Evolutionary conservation across 2,329 filamentous ascomycete species (phyloP).

Genomic region (Nemania sp.): DNA sequence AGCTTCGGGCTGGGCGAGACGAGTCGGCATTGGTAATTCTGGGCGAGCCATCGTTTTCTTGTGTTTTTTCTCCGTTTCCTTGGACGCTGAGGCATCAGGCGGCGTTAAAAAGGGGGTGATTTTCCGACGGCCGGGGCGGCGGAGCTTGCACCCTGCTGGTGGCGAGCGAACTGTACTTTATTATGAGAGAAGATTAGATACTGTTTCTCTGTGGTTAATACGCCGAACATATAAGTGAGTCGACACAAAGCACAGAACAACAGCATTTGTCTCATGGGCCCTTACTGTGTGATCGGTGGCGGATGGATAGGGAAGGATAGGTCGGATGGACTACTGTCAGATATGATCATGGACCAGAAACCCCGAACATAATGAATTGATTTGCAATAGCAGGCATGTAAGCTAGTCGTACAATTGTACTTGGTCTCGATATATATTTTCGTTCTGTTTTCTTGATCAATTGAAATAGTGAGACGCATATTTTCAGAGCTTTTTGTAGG

Average conservation of each 20-base stretch:
- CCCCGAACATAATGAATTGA: no score
- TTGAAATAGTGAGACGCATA: no score
- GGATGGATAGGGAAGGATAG: no score
- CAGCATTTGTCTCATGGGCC: no score
- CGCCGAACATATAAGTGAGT: conserved; percentile 12
- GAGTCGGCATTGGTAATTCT: conserved; percentile 16
- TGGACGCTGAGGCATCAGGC: conserved; percentile 25
- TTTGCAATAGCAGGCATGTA: no score
- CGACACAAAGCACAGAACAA: conserved; percentile 1
- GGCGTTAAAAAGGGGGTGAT: conserved; percentile 27
- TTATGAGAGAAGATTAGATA: conserved; percentile 24
- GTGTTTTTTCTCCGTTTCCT: background rate
- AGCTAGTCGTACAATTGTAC: no score
- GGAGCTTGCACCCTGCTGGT: conserved; percentile 16
- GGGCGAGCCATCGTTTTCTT: conserved; percentile 2
- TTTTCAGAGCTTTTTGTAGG: no score
- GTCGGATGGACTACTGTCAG: no score
- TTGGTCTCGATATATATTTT: no score
- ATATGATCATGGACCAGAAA: no score
- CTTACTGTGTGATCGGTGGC: no score
- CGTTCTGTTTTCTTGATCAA: no score
- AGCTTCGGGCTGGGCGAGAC: conserved; percentile 1
- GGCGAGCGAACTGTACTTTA: conserved; percentile 25
- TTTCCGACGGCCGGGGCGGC: conserved; percentile 11
- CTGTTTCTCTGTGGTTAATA: conserved; percentile 11